These are phyloP conservation scores for Nosema granulosis DNA, from an alignment of 371 early-diverging fungal genomes.

Conservation along the genomic window DNA sequence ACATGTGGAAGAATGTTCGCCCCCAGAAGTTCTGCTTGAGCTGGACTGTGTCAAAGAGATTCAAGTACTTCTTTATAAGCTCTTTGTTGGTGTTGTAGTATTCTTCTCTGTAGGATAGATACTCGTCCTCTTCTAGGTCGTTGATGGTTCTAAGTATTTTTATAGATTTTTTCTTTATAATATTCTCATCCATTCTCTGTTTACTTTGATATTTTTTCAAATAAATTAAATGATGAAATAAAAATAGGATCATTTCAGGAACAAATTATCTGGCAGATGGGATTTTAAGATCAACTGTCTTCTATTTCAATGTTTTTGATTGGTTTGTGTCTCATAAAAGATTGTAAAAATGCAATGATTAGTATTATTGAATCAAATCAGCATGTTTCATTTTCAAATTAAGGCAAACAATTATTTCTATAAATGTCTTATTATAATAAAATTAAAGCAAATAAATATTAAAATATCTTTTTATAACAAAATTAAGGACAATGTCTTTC, in stretches of 20 bases:
- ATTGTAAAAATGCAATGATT: no score
- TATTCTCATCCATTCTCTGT: neutral
- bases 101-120: neutral
- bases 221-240: neutral
- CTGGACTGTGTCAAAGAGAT: neutral
- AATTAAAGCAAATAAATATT: no score
- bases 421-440: no score
- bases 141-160: slow-evolving; percentile 32
- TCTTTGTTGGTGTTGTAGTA: slow-evolving; percentile 10
- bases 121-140: slow-evolving; percentile 29
- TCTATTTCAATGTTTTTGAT: neutral
- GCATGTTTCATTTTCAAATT: no score
- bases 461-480: no score
- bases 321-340: neutral
- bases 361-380: no score
- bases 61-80: slow-evolving; percentile 25
- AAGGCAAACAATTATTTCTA: no score
- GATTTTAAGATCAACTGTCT: no score
- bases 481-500: no score
- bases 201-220: neutral
- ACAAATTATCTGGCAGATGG: no score
- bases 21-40: slow-evolving; percentile 25
- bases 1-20: slow-evolving; percentile 2
- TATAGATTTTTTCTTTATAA: neutral
- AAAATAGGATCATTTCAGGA: no score